A percentile compares a stretch with the other conserved stretches of the same genome.
Evolutionary conservation across 1,139 yeast genomes (phyloP).

Genomic region (Candida glucosophila): DNA sequence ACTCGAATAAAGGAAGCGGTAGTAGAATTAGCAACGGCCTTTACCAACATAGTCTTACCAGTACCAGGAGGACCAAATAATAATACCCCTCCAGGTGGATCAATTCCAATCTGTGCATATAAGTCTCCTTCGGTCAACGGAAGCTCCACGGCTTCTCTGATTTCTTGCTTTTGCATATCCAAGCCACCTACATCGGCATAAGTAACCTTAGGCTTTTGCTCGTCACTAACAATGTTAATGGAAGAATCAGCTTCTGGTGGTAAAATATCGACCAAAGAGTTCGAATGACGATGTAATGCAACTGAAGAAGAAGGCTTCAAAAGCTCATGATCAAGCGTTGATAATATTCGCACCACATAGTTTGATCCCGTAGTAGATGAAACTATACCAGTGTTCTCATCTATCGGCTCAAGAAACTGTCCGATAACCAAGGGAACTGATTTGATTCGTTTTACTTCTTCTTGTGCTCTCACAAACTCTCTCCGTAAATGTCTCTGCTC

Average conservation of each 20-base stretch:
- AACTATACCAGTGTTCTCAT: slow-evolving; percentile 92
- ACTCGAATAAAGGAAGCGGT: slow-evolving; percentile 95
- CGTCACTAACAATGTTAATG: slow-evolving; percentile 88
- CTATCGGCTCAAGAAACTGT: slow-evolving; percentile 95
- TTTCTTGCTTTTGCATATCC: slow-evolving; percentile 98
- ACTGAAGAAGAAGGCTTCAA: slow-evolving; percentile 93
- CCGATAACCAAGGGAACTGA: slow-evolving; percentile 98
- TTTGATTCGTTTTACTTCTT: slow-evolving; percentile 94
- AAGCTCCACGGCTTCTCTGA: slow-evolving; percentile 94
- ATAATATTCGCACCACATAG: slow-evolving; percentile 88
- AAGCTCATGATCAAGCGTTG: slow-evolving; percentile 90
- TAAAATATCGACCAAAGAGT: slow-evolving; percentile 90
- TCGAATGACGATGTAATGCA: slow-evolving; percentile 96
- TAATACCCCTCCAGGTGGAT: slow-evolving; percentile 96
- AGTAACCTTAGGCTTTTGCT: slow-evolving; percentile 85
- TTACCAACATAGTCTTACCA: slow-evolving; percentile 97
- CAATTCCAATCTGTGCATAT: slow-evolving; percentile 96
- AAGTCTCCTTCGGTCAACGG: slow-evolving; percentile 95
- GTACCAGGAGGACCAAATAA: slow-evolving; percentile 99
- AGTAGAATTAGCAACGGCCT: slow-evolving; percentile 96
- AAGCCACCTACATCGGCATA: slow-evolving; percentile 96
- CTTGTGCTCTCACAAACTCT: slow-evolving; percentile 93
- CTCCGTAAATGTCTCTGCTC: slow-evolving; percentile 95
- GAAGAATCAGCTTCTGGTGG: slow-evolving; percentile 99
- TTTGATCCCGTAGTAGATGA: slow-evolving; percentile 97